A percentile compares a stretch with the other conserved stretches of the same genome.
Conservation (phyloP, 306 rosid genomes). For the Canavalia ensiformis region DNA sequence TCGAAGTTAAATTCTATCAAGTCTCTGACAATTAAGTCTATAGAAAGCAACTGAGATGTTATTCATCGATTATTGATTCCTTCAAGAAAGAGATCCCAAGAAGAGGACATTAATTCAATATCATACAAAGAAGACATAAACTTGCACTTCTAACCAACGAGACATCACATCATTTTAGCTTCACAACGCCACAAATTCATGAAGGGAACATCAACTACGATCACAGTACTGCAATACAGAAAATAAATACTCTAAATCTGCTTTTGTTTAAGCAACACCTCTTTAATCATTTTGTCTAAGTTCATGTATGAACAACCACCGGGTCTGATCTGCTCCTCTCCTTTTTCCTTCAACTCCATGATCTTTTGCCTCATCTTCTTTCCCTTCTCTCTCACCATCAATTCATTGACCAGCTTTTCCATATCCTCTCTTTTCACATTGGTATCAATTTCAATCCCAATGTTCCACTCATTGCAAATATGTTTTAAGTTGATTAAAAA, state of each 20-base stretch:
- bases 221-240: background rate
- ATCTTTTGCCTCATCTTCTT: conserved; percentile 39
- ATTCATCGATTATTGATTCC: too few relatives aligned
- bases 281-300: conserved; percentile 45
- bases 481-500: too few relatives aligned
- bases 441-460: conserved; percentile 40
- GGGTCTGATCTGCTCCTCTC: conserved; percentile 23
- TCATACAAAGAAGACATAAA: too few relatives aligned
- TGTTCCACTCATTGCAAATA: conserved; percentile 38
- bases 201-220: too few relatives aligned
- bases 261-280: conserved; percentile 25
- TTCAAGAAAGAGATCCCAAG: too few relatives aligned
- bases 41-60: too few relatives aligned
- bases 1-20: too few relatives aligned
- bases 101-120: too few relatives aligned
- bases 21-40: too few relatives aligned
- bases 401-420: conserved; percentile 42
- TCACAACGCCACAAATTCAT: too few relatives aligned
- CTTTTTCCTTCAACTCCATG: conserved; percentile 42
- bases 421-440: conserved; percentile 42
- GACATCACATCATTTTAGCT: too few relatives aligned
- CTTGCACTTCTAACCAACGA: too few relatives aligned
- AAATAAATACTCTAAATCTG: background rate
- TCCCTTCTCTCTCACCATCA: conserved; percentile 47
- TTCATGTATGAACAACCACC: conserved; percentile 26